These are phyloP conservation scores for Hanseniaspora clermontiae DNA, from an alignment of 805 yeast genomes.

Conservation along the genomic window DNA sequence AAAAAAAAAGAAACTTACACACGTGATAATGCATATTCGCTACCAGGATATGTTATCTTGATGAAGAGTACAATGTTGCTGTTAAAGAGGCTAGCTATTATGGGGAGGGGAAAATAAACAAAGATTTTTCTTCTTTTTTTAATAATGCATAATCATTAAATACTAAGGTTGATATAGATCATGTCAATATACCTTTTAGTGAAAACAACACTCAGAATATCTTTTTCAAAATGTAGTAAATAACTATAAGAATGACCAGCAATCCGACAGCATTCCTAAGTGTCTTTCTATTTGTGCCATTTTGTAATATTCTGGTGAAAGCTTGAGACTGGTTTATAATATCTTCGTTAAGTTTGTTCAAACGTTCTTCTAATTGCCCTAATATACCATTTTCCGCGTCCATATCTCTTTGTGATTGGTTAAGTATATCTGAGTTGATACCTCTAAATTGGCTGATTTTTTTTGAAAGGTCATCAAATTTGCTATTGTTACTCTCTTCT, in stretches of 20 bases:
- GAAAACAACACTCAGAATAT: not conserved
- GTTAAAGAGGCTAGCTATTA: too few species aligned
- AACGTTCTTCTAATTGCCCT: conserved; percentile 3
- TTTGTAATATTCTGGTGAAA: conserved; percentile 1
- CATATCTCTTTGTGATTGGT: conserved; percentile 10
- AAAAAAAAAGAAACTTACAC: not conserved
- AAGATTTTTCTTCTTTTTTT: too few species aligned
- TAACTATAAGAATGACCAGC: not conserved
- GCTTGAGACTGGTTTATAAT: conserved; percentile 1
- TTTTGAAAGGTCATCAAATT: conserved; percentile 3
- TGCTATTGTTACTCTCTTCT: conserved; percentile 8
- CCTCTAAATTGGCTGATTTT: conserved; percentile 9
- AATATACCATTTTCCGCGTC: conserved; percentile 9
- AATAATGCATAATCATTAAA: too few species aligned
- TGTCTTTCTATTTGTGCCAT: conserved; percentile 6
- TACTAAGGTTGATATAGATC: too few species aligned
- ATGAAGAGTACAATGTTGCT: too few species aligned
- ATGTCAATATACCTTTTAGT: too few species aligned
- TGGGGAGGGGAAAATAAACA: too few species aligned
- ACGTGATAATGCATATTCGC: not conserved
- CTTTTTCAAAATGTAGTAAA: not conserved
- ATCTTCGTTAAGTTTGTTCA: not conserved
- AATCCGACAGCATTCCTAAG: conserved; percentile 5
- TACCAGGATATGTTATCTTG: too few species aligned
- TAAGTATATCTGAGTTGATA: conserved; percentile 6